These are phyloP conservation scores for Exophiala sideris DNA, from an alignment of 2,329 filamentous ascomycete species.

Conservation along the genomic window DNA sequence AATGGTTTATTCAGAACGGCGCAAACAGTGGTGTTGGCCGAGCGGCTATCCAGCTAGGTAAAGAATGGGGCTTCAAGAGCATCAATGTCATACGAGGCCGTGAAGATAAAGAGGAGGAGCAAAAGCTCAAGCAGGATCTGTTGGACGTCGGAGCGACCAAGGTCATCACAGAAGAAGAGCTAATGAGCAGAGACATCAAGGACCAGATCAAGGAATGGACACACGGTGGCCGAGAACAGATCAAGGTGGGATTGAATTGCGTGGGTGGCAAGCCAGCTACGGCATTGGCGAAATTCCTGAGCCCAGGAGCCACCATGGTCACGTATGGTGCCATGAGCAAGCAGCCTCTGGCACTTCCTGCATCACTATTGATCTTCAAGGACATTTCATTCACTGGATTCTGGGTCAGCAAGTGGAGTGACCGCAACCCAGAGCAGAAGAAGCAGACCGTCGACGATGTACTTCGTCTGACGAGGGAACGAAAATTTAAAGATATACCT, in stretches of 20 bases:
- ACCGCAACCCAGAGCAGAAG: slow-evolving; percentile 69
- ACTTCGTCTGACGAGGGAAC: slow-evolving; percentile 67
- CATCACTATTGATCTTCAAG: slow-evolving; percentile 88
- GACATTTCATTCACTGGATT: slow-evolving; percentile 86
- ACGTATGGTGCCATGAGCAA: slow-evolving; percentile 96
- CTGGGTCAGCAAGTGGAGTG: slow-evolving; percentile 90
- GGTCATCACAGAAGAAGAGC: slow-evolving; percentile 61
- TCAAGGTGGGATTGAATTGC: slow-evolving; percentile 84
- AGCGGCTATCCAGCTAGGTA: slow-evolving; percentile 82
- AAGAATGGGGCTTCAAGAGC: slow-evolving; percentile 81
- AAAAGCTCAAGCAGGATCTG: slow-evolving; percentile 58
- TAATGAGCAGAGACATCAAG: slow-evolving; percentile 43
- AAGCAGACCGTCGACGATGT: slow-evolving; percentile 80
- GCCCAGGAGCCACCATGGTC: slow-evolving; percentile 69
- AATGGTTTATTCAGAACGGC: slow-evolving; percentile 97
- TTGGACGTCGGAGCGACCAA: slow-evolving; percentile 59
- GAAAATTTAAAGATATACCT: slow-evolving; percentile 78
- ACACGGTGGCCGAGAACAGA: slow-evolving; percentile 64
- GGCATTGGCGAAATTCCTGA: slow-evolving; percentile 70
- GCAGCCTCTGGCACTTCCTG: slow-evolving; percentile 76
- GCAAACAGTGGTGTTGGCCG: slow-evolving; percentile 91
- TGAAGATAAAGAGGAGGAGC: slow-evolving; percentile 57
- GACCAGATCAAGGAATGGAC: slow-evolving; percentile 64
- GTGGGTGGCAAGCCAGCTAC: slow-evolving; percentile 85
- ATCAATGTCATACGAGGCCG: slow-evolving; percentile 85